phyloP scores from a whole-genome alignment of 1,284 basidiomycete species.

The Thecaphora thlaspeos region DNA sequence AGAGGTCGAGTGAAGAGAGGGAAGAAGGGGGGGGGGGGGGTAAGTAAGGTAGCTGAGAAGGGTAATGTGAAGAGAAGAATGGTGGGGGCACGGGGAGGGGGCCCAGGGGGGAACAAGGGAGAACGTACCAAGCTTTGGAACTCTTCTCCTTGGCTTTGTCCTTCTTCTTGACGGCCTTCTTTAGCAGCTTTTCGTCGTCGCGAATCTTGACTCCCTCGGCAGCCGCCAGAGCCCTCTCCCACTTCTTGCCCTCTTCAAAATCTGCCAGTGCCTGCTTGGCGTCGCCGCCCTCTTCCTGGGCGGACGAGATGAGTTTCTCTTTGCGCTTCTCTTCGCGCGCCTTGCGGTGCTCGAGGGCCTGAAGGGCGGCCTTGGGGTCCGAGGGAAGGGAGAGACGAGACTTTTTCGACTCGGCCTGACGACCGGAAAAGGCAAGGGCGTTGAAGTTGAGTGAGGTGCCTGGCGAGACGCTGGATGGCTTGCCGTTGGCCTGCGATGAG shows the following conservation, averaged over 20 bases:
- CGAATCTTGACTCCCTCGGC: constrained; percentile 53
- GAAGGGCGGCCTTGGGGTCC: constrained; percentile 53
- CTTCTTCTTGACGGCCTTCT: constrained; percentile 50
- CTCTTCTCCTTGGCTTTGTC: constrained; percentile 54
- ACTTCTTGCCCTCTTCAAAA: constrained; percentile 41
- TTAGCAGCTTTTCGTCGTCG: constrained; percentile 52
- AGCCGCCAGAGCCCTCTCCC: constrained; percentile 50
- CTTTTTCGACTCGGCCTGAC: constrained; percentile 27
- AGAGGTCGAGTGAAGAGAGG: constrained; percentile 4
- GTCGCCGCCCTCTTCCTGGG: constrained; percentile 8
- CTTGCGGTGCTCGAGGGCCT: constrained; percentile 50
- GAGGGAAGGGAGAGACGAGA: constrained; percentile 46
- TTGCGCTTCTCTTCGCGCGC: constrained; percentile 36
- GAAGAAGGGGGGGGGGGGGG: too few relatives aligned
- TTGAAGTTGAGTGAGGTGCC: constrained; percentile 38
- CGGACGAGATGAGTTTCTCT: constrained; percentile 8
- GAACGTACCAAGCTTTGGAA: constrained; percentile 40
- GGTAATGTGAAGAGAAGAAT: too few relatives aligned
- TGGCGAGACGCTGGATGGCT: neutral
- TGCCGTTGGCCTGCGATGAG: constrained; percentile 18
- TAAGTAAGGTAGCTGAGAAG: constrained; percentile 7
- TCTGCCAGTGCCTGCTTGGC: constrained; percentile 19
- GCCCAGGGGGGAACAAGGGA: too few relatives aligned
- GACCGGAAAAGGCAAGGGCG: constrained; percentile 29
- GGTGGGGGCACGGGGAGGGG: too few relatives aligned